phyloP scores from a whole-genome alignment of 345 rosid species.

The Sonneratia alba region DNA sequence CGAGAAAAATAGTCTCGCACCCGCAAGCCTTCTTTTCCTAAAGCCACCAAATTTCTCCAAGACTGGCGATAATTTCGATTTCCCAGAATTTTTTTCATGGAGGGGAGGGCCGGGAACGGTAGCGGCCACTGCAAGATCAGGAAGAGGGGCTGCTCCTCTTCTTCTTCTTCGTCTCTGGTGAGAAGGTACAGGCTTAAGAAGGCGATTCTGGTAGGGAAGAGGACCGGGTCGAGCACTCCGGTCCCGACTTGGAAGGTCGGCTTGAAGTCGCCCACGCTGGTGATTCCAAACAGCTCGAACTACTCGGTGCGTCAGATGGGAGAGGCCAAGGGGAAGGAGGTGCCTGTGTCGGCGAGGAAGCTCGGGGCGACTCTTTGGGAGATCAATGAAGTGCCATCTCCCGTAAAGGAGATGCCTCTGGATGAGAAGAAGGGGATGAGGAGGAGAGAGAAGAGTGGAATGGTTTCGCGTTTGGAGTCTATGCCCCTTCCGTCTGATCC shows the following conservation, averaged over 20 bases:
- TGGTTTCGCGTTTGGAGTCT: constrained; percentile 15
- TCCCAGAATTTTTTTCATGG: constrained; percentile 8
- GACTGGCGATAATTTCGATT: background rate
- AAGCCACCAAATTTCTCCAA: background rate
- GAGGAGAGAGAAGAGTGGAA: constrained; percentile 14
- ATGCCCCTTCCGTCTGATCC: constrained; percentile 49
- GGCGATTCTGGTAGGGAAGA: constrained; percentile 57
- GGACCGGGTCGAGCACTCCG: constrained; percentile 60
- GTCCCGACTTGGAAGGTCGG: constrained; percentile 54
- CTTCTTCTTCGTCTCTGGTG: constrained; percentile 69
- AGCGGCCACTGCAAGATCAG: constrained; percentile 56
- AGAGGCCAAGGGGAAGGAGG: constrained; percentile 19
- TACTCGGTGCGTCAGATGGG: background rate
- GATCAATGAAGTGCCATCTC: constrained; percentile 47
- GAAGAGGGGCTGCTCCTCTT: constrained; percentile 80
- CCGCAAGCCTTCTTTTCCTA: background rate
- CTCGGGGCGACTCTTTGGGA: constrained; percentile 80
- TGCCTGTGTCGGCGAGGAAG: constrained; percentile 55
- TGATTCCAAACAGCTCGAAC: constrained; percentile 4
- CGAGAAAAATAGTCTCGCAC: background rate
- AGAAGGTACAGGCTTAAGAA: constrained; percentile 69
- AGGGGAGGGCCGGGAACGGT: constrained; percentile 21
- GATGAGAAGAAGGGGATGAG: constrained; percentile 26
- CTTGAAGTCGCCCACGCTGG: constrained; percentile 25
- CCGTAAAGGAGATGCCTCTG: constrained; percentile 11